Percentiles rank a stretch among this genome's conserved stretches.
phyloP scores from a whole-genome alignment of 192 early-diverging fungal species.

The Pilobolus umbonatus region DNA sequence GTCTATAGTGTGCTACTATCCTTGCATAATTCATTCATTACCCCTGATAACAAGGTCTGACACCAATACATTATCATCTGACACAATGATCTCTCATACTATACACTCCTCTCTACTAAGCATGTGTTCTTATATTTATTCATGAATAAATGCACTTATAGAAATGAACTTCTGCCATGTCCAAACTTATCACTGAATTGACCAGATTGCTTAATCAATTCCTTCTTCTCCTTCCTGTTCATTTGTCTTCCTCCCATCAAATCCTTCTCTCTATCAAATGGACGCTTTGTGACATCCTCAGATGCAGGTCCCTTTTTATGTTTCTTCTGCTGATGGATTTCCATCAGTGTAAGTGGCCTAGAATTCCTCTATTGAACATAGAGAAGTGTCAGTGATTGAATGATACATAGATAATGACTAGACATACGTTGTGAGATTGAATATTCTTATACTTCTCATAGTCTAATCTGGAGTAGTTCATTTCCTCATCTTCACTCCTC shows the following conservation, averaged over 20 bases:
- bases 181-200: constrained; percentile 23
- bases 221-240: constrained; percentile 24
- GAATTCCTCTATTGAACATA: constrained; percentile 10
- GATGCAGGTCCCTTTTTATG: constrained; percentile 1
- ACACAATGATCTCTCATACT: no score
- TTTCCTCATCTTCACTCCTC: not conserved
- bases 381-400: not conserved
- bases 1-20: no score
- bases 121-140: no score
- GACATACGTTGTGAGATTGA: constrained; percentile 23
- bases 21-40: no score
- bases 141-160: constrained; percentile 11
- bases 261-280: constrained; percentile 35
- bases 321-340: constrained; percentile 28
- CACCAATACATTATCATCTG: no score
- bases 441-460: constrained; percentile 13
- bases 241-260: constrained; percentile 12
- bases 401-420: not conserved
- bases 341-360: constrained; percentile 28
- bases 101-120: no score
- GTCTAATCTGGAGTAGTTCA: constrained; percentile 5
- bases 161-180: constrained; percentile 19
- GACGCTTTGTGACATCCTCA: constrained; percentile 27
- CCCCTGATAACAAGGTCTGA: no score
- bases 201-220: constrained; percentile 25